Evolutionary conservation across 2,329 filamentous ascomycete genomes (phyloP).

Genomic region (Talaromyces islandicus): DNA sequence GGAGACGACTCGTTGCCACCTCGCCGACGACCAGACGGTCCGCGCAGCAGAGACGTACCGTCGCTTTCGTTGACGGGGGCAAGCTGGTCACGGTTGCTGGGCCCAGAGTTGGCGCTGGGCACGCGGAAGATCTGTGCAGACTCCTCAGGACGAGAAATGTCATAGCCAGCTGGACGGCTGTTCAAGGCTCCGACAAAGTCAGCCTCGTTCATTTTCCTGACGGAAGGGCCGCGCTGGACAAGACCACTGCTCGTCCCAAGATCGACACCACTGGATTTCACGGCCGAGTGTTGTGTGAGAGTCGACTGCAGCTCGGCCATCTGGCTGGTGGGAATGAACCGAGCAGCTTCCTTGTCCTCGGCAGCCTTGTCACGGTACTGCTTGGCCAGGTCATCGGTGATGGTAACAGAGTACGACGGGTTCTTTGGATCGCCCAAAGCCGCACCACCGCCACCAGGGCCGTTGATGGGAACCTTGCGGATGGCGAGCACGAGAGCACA

Average conservation of each 20-base stretch:
- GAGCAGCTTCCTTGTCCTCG: slow-evolving; percentile 57
- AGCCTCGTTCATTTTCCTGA: slow-evolving; percentile 24
- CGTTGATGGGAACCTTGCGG: slow-evolving; percentile 79
- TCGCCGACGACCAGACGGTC: slow-evolving; percentile 35
- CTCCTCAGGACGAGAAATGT: slow-evolving; percentile 23
- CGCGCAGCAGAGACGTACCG: slow-evolving; percentile 25
- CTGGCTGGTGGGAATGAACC: slow-evolving; percentile 53
- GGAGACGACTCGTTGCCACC: slow-evolving; percentile 13
- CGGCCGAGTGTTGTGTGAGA: slow-evolving; percentile 7
- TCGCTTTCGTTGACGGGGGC: slow-evolving; percentile 14
- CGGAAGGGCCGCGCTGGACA: slow-evolving; percentile 25
- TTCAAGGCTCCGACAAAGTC: slow-evolving; percentile 29
- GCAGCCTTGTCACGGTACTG: slow-evolving; percentile 56
- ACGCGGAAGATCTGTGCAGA: slow-evolving; percentile 21
- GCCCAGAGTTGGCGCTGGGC: slow-evolving; percentile 17
- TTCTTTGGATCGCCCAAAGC: slow-evolving; percentile 60
- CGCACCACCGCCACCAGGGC: slow-evolving; percentile 65
- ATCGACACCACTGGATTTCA: slow-evolving; percentile 25
- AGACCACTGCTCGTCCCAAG: slow-evolving; percentile 14
- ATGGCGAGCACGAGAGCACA: slow-evolving; percentile 81
- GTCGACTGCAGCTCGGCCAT: slow-evolving; percentile 13
- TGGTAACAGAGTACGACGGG: slow-evolving; percentile 72
- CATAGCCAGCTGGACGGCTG: slow-evolving; percentile 25
- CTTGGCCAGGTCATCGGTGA: slow-evolving; percentile 63
- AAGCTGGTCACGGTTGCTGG: slow-evolving; percentile 14